phyloP scores from a whole-genome alignment of 306 rosid genomes.

The Crotalaria pallida region DNA sequence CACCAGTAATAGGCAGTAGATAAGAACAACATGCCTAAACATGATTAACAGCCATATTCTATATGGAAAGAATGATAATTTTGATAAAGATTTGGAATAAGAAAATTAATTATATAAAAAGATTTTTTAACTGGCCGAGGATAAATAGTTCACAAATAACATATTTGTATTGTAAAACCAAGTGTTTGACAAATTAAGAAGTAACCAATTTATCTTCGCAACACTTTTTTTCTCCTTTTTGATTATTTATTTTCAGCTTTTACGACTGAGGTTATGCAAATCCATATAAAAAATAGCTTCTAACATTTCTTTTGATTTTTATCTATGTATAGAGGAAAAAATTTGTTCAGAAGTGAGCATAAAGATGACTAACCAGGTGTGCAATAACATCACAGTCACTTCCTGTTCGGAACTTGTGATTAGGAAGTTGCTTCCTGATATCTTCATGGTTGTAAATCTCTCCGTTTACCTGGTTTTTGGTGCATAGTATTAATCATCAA shows the following conservation, averaged over 20 bases:
- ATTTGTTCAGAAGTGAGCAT: background rate
- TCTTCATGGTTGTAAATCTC: conserved; percentile 87
- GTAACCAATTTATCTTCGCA: too few relatives aligned
- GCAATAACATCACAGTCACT: conserved; percentile 90
- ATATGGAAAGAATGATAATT: background rate
- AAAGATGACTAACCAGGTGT: conserved; percentile 51
- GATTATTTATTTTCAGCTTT: too few relatives aligned
- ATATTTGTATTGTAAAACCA: too few relatives aligned
- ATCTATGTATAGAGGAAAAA: background rate
- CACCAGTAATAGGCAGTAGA: background rate
- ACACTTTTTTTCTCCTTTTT: too few relatives aligned
- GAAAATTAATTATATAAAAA: background rate
- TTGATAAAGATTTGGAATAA: background rate
- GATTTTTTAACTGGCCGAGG: conserved; percentile 32
- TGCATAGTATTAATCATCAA: conserved; percentile 1
- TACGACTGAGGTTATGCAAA: too few relatives aligned
- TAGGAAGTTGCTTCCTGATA: conserved; percentile 50
- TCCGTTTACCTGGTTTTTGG: conserved; percentile 59
- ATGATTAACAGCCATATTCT: background rate
- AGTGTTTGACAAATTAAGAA: too few relatives aligned
- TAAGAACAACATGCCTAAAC: background rate
- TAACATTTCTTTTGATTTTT: background rate
- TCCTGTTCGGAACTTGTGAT: conserved; percentile 71
- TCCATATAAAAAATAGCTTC: too few relatives aligned
- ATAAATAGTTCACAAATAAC: too few relatives aligned